Evolutionary conservation across 2,329 filamentous ascomycete species (phyloP).

Genomic region (Aspergillus puulaauensis): DNA sequence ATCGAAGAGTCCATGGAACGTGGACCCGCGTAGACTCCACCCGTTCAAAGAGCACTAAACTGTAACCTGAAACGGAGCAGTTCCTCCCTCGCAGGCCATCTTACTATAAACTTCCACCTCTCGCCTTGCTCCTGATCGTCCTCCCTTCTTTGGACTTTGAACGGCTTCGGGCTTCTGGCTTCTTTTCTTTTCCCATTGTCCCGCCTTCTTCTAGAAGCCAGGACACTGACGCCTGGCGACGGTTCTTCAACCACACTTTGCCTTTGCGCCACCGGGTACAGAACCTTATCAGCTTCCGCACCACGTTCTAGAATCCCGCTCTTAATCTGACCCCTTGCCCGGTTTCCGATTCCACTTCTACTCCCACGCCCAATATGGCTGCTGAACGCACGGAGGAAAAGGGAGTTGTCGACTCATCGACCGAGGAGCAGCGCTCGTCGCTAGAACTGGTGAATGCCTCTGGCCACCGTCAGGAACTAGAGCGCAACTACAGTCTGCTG

Average conservation of each 20-base stretch:
- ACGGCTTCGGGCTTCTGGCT: background rate
- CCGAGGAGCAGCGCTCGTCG: conserved; percentile 26
- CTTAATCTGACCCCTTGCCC: background rate
- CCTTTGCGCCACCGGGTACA: background rate
- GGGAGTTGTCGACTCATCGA: conserved; percentile 19
- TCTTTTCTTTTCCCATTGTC: background rate
- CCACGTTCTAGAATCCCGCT: background rate
- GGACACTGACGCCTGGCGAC: background rate
- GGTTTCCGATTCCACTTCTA: background rate
- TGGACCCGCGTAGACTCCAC: background rate
- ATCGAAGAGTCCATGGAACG: background rate
- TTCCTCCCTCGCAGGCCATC: background rate
- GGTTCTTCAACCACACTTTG: background rate
- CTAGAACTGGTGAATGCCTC: conserved; percentile 60
- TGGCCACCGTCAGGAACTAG: conserved; percentile 63
- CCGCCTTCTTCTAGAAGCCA: background rate
- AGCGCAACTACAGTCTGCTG: conserved; percentile 61
- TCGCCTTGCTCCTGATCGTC: conserved; percentile 3
- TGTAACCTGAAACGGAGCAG: conserved; percentile 1
- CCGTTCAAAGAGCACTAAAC: background rate
- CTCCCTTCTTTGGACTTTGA: background rate
- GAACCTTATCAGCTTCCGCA: background rate
- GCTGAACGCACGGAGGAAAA: conserved; percentile 23
- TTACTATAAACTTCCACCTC: conserved; percentile 12
- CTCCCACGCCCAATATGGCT: conserved; percentile 14